Evolutionary conservation across 768 basidiomycete species (phyloP).

Genomic region (Jaapia argillacea): DNA sequence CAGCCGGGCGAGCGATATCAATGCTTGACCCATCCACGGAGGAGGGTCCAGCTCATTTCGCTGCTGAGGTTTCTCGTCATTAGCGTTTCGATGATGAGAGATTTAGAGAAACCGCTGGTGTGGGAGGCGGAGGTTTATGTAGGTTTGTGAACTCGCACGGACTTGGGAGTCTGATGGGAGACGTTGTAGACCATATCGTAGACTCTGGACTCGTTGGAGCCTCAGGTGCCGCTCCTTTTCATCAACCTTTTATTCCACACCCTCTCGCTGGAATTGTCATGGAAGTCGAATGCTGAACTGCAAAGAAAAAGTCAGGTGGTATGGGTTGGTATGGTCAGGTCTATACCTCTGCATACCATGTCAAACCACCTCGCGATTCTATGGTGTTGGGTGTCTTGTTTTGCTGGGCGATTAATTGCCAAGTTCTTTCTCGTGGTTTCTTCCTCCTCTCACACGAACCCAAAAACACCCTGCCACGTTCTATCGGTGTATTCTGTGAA

Average conservation of each 20-base stretch:
- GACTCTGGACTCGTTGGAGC: no score
- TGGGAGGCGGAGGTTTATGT: background rate
- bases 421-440: no score
- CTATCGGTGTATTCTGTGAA: no score
- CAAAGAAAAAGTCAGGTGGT: no score
- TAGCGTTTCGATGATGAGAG: background rate
- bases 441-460: no score
- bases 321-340: no score
- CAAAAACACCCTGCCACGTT: no score
- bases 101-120: background rate
- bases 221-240: no score
- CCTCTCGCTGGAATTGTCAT: background rate
- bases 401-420: no score
- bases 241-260: background rate
- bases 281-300: background rate
- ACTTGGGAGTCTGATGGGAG: background rate
- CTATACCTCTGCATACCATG: no score
- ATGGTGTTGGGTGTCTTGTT: no score
- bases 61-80: background rate
- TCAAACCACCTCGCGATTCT: no score
- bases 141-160: background rate
- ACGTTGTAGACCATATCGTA: background rate
- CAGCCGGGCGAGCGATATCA: background rate
- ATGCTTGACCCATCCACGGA: background rate
- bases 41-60: background rate